Conservation (phyloP, 1,139 yeast species). For the Pichia sp. region DNA sequence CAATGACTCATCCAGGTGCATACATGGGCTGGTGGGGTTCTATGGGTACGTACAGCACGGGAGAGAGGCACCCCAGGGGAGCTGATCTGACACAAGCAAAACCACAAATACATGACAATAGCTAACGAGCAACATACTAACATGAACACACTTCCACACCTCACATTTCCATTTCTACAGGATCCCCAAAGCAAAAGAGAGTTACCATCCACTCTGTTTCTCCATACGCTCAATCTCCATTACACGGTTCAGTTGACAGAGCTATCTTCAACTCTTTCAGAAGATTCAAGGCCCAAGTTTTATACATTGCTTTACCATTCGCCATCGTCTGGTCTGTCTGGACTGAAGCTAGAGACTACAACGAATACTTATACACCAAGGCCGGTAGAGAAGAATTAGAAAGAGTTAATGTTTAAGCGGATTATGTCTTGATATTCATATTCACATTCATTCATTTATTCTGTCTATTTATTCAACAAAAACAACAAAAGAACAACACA, state of each 20-base stretch:
- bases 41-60: constrained; percentile 35
- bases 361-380: constrained; percentile 94
- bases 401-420: constrained; percentile 73
- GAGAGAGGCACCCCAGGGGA: too few relatives aligned
- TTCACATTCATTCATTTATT: neutral
- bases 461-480: neutral
- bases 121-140: too few relatives aligned
- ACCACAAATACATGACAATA: too few relatives aligned
- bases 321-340: constrained; percentile 82
- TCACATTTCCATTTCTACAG: too few relatives aligned
- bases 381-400: constrained; percentile 95
- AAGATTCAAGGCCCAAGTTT: constrained; percentile 85
- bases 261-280: constrained; percentile 94
- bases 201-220: constrained; percentile 85
- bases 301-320: constrained; percentile 78
- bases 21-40: constrained; percentile 99
- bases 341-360: constrained; percentile 87
- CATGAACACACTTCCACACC: too few relatives aligned
- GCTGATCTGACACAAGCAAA: neutral
- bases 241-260: constrained; percentile 82
- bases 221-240: constrained; percentile 91
- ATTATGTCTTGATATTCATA: constrained; percentile 15
- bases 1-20: constrained; percentile 57
- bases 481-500: neutral
- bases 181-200: constrained; percentile 84